Conservation (phyloP, 805 yeast species). For the Wickerhamiella azyma region DNA sequence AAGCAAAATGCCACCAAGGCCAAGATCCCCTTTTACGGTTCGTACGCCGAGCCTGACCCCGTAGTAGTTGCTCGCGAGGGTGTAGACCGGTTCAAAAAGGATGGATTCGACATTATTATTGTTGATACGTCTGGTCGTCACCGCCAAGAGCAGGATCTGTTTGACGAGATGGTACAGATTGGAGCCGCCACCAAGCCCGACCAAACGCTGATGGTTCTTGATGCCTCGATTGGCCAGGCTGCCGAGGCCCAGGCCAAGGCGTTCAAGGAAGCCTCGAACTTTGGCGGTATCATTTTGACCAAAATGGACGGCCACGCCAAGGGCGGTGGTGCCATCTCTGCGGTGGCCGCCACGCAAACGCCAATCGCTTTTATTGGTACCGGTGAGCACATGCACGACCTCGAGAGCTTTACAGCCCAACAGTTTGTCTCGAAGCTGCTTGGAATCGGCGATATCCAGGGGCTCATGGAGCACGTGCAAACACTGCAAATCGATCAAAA, state of each 20-base stretch:
- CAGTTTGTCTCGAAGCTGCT: constrained; percentile 81
- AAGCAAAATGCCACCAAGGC: constrained; percentile 96
- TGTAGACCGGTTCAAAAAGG: constrained; percentile 79
- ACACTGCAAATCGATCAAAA: constrained; percentile 77
- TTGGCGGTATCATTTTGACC: constrained; percentile 89
- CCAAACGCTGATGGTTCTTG: constrained; percentile 94
- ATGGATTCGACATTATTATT: constrained; percentile 80
- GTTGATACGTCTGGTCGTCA: constrained; percentile 98
- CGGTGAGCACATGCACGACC: constrained; percentile 90
- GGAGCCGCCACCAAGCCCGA: constrained; percentile 80
- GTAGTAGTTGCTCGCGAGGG: constrained; percentile 85
- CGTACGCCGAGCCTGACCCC: constrained; percentile 91
- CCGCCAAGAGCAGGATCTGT: constrained; percentile 82
- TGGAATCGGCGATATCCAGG: constrained; percentile 92
- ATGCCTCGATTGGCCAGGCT: constrained; percentile 96
- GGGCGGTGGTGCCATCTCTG: constrained; percentile 99
- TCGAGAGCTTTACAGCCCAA: constrained; percentile 81
- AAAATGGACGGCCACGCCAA: constrained; percentile 98
- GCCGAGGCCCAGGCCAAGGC: constrained; percentile 93
- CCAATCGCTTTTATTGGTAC: constrained; percentile 96
- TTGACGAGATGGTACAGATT: constrained; percentile 90
- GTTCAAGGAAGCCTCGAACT: constrained; percentile 81
- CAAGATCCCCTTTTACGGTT: constrained; percentile 84
- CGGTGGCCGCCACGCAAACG: constrained; percentile 92
- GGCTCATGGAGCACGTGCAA: constrained; percentile 86